These are phyloP conservation scores for Sordariomycetes sp. DNA, from an alignment of 2,329 filamentous ascomycete genomes.

Conservation along the genomic window DNA sequence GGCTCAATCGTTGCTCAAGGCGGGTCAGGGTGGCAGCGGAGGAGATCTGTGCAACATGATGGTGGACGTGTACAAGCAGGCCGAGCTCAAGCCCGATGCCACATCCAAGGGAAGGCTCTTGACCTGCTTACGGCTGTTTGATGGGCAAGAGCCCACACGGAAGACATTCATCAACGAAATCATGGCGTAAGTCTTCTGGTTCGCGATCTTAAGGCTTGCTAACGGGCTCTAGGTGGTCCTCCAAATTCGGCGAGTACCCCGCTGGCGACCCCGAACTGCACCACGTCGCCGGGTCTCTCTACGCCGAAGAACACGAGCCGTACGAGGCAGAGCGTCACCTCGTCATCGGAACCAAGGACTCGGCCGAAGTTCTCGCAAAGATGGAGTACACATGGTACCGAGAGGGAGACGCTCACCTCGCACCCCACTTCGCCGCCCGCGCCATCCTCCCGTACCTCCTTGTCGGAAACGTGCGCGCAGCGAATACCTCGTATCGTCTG, in stretches of 20 bases:
- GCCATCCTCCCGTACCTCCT: slow-evolving; percentile 87
- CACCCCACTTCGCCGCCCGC: slow-evolving; percentile 76
- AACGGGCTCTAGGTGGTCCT: slow-evolving; percentile 56
- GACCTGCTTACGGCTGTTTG: slow-evolving; percentile 72
- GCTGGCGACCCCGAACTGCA: slow-evolving; percentile 91
- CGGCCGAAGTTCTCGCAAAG: slow-evolving; percentile 66
- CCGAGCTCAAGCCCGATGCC: slow-evolving; percentile 68
- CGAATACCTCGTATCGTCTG: slow-evolving; percentile 70
- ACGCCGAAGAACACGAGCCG: slow-evolving; percentile 84
- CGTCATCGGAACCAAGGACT: slow-evolving; percentile 80
- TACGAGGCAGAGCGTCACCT: slow-evolving; percentile 93
- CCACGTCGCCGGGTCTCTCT: slow-evolving; percentile 79
- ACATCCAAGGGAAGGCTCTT: slow-evolving; percentile 66
- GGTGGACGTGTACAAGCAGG: slow-evolving; percentile 85
- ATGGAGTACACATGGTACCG: slow-evolving; percentile 94
- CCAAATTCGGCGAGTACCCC: slow-evolving; percentile 76
- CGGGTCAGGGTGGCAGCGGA: slow-evolving; percentile 87
- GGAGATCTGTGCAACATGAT: slow-evolving; percentile 84
- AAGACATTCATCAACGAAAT: slow-evolving; percentile 89
- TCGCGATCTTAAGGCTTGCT: not conserved
- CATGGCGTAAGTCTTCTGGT: slow-evolving; percentile 48
- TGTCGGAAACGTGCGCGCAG: slow-evolving; percentile 80
- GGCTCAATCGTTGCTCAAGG: slow-evolving; percentile 75
- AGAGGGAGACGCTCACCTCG: slow-evolving; percentile 79
- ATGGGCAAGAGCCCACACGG: slow-evolving; percentile 74